These are phyloP conservation scores for Pichia insulana DNA, from an alignment of 805 yeast genomes.

Conservation along the genomic window DNA sequence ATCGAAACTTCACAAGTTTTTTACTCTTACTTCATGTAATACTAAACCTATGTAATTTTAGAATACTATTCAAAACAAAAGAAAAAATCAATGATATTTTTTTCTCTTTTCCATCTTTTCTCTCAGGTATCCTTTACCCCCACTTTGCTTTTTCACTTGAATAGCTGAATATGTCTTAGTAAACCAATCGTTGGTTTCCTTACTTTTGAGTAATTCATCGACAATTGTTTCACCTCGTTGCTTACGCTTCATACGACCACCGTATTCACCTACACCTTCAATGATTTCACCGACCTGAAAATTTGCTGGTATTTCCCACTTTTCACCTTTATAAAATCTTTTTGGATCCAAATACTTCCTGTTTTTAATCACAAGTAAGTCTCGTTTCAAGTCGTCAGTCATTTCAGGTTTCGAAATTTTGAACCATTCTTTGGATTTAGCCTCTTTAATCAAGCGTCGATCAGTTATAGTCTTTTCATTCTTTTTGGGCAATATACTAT, in stretches of 20 bases:
- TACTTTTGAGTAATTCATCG: constrained; percentile 74
- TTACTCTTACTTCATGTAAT: too few species aligned
- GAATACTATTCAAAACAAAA: background rate
- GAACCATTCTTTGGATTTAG: constrained; percentile 67
- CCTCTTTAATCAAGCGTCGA: constrained; percentile 15
- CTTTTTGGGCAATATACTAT: constrained; percentile 17
- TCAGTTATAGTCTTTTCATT: constrained; percentile 14
- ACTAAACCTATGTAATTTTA: background rate
- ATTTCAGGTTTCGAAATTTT: constrained; percentile 67
- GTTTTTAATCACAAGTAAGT: constrained; percentile 68
- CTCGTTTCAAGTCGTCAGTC: constrained; percentile 66
- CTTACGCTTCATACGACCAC: constrained; percentile 56
- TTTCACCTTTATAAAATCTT: constrained; percentile 85
- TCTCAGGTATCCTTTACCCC: constrained; percentile 61
- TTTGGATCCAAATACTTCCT: constrained; percentile 92
- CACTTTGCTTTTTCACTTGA: constrained; percentile 46
- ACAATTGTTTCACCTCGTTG: constrained; percentile 73
- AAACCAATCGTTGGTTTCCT: constrained; percentile 63
- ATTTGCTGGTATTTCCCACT: constrained; percentile 52
- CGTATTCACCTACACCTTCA: constrained; percentile 75
- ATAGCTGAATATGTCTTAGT: constrained; percentile 78
- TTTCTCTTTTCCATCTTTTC: constrained; percentile 54
- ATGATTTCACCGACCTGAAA: constrained; percentile 87
- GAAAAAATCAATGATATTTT: background rate
- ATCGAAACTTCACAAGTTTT: too few species aligned